phyloP scores from a whole-genome alignment of 2,329 filamentous ascomycete genomes.

The Thelonectria discophora region DNA sequence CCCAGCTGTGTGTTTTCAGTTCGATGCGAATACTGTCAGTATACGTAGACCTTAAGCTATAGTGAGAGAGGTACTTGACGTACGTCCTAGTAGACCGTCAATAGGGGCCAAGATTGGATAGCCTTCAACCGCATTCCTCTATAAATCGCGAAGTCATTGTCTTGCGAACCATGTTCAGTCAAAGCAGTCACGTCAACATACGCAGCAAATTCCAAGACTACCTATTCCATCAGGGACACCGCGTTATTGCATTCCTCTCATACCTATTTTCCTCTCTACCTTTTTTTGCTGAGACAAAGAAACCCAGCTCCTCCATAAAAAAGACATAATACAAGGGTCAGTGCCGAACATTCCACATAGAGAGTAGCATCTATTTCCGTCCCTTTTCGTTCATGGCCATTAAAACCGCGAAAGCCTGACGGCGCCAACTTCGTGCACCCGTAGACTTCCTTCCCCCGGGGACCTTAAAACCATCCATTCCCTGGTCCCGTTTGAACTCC shows the following conservation, averaged over 20 bases:
- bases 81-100: no score
- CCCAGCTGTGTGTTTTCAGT: not conserved
- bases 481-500: slow-evolving; percentile 38
- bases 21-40: not conserved
- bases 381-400: slow-evolving; percentile 17
- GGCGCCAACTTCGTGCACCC: slow-evolving; percentile 18
- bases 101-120: no score
- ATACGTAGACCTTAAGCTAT: no score
- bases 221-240: not conserved
- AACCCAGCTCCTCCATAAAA: slow-evolving; percentile 7
- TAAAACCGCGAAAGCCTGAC: slow-evolving; percentile 32
- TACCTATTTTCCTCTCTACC: slow-evolving; percentile 3
- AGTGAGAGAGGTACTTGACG: no score
- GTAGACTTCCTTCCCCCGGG: slow-evolving; percentile 35
- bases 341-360: slow-evolving; percentile 6
- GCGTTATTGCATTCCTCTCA: not conserved
- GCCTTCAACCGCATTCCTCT: no score
- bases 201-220: not conserved
- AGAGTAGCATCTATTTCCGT: not conserved
- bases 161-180: no score
- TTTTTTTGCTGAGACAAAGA: slow-evolving; percentile 5
- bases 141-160: no score
- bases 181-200: not conserved
- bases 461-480: slow-evolving; percentile 28
- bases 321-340: not conserved